Base-by-base conservation (phyloP, 768 basidiomycete species). In the Goffeauzyma gilvescens region DNA sequence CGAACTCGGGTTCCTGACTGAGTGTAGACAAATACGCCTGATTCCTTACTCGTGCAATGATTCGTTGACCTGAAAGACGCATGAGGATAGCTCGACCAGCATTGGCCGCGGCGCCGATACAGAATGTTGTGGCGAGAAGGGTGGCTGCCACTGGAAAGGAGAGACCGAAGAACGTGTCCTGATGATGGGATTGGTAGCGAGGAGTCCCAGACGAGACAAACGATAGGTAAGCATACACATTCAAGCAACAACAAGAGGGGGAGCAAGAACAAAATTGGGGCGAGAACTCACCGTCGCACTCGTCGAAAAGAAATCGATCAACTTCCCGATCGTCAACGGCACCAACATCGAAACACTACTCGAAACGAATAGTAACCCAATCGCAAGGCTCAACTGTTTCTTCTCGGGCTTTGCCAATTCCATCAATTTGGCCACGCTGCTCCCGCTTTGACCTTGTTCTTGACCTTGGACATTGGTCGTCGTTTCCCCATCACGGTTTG, bases 311-410 rank as follows among this genome's bases (percentile, higher is more conserved):
- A 80, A 86, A 65, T 95, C 89, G 48, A 98, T 93, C 39, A 96
- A 68, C 60, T 76, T 82, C 8, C 90, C 90, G 54, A 95, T 78
- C 1, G 86, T 86, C 53, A 93, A 75, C 0, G 90, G 90, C 10
- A 96, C 73, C 50, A 79, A 81, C 77, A 95, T 81, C 3, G 84
- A 81, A 17, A 98, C 82, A 2, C 79, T 68, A 7, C 85, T 84
- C 0, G 87, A 90, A n/a, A 85, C 70, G 13, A 89, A 62, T 6
- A 95, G 69, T 42, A 70, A 45, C 1, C 79, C 80, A 34, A 87
- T 68, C 6, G 87, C 87, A 32, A 76, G 69, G 0, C 72, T 57
- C 7, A 93, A 69, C 2, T 81, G 76, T 50, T 75, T 81, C 54
- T 69, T 70, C 65, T 96, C 90, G 1, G 85, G 81, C 55, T 68